phyloP scores from a whole-genome alignment of 148 eudicot species.

The Camellia japonica region DNA sequence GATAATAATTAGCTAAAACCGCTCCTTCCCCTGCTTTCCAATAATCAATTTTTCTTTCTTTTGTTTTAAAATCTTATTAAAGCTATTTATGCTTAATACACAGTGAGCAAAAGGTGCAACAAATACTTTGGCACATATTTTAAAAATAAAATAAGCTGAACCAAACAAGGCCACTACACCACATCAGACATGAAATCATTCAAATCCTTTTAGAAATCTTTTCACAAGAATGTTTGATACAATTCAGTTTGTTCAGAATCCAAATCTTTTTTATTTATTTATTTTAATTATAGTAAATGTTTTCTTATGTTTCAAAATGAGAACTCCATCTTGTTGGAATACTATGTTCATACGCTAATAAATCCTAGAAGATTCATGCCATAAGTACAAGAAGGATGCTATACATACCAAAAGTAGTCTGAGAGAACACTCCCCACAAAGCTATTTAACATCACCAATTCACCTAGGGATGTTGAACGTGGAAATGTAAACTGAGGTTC shows the following conservation, averaged over 20 bases:
- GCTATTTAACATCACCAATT: constrained; percentile 37
- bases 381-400: neutral
- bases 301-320: neutral
- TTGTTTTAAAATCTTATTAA: too few species aligned
- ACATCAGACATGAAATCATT: neutral
- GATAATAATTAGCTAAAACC: too few species aligned
- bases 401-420: constrained; percentile 38
- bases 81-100: too few species aligned
- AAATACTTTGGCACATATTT: too few species aligned
- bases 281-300: too few species aligned
- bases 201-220: neutral
- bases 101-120: too few species aligned
- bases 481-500: constrained; percentile 36
- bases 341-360: neutral
- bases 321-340: neutral
- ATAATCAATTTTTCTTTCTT: too few species aligned
- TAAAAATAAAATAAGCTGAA: too few species aligned
- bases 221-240: neutral
- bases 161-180: too few species aligned
- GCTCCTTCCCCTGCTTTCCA: too few species aligned
- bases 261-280: neutral
- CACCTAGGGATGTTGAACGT: constrained; percentile 28
- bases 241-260: neutral
- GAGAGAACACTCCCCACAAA: constrained; percentile 46
- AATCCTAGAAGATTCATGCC: neutral